Evolutionary conservation across 2,329 filamentous ascomycete species (phyloP), one percentile per base, ranked within the genome.

Genomic region (Pseudonectria foliicola): DNA sequence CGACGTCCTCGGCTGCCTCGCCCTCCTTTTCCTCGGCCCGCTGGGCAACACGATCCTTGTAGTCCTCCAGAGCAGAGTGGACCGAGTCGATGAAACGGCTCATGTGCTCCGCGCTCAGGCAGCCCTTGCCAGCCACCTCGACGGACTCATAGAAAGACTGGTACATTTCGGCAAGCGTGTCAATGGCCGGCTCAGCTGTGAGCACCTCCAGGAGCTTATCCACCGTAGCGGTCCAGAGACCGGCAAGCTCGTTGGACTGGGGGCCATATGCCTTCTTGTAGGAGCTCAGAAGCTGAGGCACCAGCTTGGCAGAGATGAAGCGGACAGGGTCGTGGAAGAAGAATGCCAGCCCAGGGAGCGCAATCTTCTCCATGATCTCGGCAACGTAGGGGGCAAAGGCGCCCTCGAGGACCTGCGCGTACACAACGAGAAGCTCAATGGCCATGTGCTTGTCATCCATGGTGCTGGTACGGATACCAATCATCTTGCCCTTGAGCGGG

Each of bases 371-470:
- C 84, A 96, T 92, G 39, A 95, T 93, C 40, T 94, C 82, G 29
- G 81, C 72, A 34, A 95, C 90, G 48, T 93, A 96, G 2, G 85
- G 86, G 35, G 92, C 88, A 57, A 98, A 98, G 21, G 85, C 78
- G 14, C 75, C 87, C 58, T 95, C 87, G n/a, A 98, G 74, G 16
- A 95, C 89, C 59, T 95, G 88, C 2, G 92, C 90, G 56, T 98
- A 98, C 43, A 98, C 90, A 30, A 94, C 89, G 41, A 98, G 83
- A 34, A 98, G 78, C 64, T 98, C 92, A 46, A 98, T 96, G n/a
- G 92, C 92, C 76, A 95, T 95, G 62, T 96, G 89, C 70, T 98
- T 98, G 65, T 98, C 92, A 53, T 98, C 92, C 61, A 98, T 81
- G 8, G 85, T 86, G 59, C 87, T 95, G 7, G 92, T 98, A 67